Evolutionary conservation across 2,329 filamentous ascomycete species (phyloP).

Genomic region (Colletotrichum aenigma): DNA sequence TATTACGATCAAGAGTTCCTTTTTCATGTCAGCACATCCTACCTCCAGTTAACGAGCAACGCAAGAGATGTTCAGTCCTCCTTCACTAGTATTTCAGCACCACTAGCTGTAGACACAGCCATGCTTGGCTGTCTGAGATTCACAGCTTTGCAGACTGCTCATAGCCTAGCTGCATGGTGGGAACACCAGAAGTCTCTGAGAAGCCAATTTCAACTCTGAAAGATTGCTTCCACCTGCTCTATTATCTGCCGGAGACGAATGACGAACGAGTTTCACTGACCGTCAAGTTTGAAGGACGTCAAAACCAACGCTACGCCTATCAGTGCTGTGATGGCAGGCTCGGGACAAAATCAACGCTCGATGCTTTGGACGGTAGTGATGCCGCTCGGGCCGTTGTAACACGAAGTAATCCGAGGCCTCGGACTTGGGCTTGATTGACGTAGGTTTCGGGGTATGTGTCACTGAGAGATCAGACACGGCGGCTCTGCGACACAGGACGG

Average conservation of each 20-base stretch:
- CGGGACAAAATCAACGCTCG: neutral
- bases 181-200: neutral
- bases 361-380: neutral
- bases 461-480: neutral
- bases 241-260: neutral
- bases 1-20: neutral
- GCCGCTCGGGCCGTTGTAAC: neutral
- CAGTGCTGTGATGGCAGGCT: neutral
- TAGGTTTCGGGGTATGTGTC: neutral
- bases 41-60: neutral
- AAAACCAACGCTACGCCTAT: neutral
- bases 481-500: neutral
- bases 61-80: neutral
- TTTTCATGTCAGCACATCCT: neutral
- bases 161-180: neutral
- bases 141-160: neutral
- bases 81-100: neutral
- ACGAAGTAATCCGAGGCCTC: neutral
- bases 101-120: neutral
- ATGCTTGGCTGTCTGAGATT: neutral
- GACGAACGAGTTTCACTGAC: neutral
- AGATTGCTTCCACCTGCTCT: neutral
- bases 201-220: neutral
- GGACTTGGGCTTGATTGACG: neutral
- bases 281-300: neutral